Evolutionary conservation across 805 yeast genomes (phyloP), one percentile per base, ranked within the genome.

Genomic region (Nakazawaea siamensis): DNA sequence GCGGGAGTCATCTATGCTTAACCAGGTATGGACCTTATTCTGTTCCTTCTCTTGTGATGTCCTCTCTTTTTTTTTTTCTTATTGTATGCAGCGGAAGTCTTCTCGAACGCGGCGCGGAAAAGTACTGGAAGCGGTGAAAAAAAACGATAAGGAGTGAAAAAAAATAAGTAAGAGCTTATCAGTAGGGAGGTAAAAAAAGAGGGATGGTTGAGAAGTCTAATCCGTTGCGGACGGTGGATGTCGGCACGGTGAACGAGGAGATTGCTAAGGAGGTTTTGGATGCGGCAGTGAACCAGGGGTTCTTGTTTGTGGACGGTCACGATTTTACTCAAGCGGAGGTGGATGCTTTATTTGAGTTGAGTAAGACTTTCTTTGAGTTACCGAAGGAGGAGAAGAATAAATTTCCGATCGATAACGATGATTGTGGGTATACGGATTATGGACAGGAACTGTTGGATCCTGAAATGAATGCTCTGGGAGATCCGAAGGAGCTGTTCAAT

Each of bases 401-500:
- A 32, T 27, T 21, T 12, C 32, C 32, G 1, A 73, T 77, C 17
- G 68, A 67, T 28, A 52, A 51, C 3, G 53, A 65, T 31, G 77
- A 78, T 48, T 66, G 66, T 43, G 86, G 85, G 3, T 78, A 78
- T 48, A 69, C 80, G 3, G 54, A 61, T 25, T 61, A 65, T 43
- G 69, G 70, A n/a, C 70, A 65, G 27, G 86, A 78, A 49, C 72
- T 60, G 46, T 60, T 62, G 39, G 48, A 66, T 60, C 42, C 24
- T 3, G 11, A 27, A 10, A 15, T 29, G 40, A 40, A 17, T 3
- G 18, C 13, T 8, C 44, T 51, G 18, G 79, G 80, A 4, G 83
- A 76, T 50, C 80, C 77, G 26, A 76, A 76, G 45, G 81, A 76
- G 50, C 83, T 80, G 0, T 70, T 76, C 55, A 81, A 81, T 48